These are phyloP conservation scores for Pharus latifolius DNA, from an alignment of 176 grass and related monocot species.

Conservation along the genomic window DNA sequence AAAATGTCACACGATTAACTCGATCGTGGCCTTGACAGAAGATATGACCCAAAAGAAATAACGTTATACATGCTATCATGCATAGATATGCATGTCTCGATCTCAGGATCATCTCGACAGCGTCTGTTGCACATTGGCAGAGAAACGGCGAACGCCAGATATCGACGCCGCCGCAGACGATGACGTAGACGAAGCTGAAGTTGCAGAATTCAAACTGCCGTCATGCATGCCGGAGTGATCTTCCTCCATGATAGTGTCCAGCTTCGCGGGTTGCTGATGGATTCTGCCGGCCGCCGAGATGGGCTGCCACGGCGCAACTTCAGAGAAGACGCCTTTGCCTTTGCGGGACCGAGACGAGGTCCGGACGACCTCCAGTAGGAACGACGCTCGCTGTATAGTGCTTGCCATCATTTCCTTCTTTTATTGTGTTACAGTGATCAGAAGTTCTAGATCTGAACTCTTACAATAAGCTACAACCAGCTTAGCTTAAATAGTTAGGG, in stretches of 20 bases:
- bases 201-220: neutral
- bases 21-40: neutral
- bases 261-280: neutral
- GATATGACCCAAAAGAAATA: too few species aligned
- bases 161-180: neutral
- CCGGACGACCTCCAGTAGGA: conserved; percentile 26
- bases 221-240: neutral
- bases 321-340: conserved; percentile 24
- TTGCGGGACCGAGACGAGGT: conserved; percentile 24
- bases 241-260: conserved; percentile 47
- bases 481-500: neutral
- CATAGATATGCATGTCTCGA: too few species aligned
- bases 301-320: conserved; percentile 30
- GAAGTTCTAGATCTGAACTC: neutral
- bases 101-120: neutral
- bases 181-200: neutral
- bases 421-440: too few species aligned
- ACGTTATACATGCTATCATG: too few species aligned
- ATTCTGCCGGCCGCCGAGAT: neutral
- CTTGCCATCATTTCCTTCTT: conserved; percentile 6
- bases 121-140: neutral
- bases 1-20: neutral
- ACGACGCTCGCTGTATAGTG: conserved; percentile 15
- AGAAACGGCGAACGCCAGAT: neutral
- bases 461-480: neutral